Evolutionary conservation across 2,329 filamentous ascomycete species (phyloP).

Genomic region (Phyllosticta citribraziliensis): DNA sequence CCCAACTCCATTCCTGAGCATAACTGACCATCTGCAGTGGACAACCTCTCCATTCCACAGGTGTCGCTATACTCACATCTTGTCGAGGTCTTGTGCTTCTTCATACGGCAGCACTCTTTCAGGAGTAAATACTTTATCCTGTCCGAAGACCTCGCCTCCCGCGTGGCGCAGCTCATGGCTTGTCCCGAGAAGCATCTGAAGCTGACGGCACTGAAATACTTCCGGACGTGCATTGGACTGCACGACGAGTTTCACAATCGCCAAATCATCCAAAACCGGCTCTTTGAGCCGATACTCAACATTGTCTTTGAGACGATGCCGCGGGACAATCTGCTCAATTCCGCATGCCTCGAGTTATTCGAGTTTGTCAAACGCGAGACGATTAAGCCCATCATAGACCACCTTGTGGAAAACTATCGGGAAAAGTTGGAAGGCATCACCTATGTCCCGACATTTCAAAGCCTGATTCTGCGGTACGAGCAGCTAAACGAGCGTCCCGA

Average conservation of each 20-base stretch:
- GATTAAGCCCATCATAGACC: constrained; percentile 64
- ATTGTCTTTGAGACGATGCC: constrained; percentile 79
- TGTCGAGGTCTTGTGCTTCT: constrained; percentile 88
- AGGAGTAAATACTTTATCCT: constrained; percentile 84
- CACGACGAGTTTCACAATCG: constrained; percentile 88
- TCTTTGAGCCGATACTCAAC: constrained; percentile 76
- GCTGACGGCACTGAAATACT: constrained; percentile 85
- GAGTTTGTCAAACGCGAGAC: constrained; percentile 63
- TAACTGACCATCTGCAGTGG: constrained; percentile 34
- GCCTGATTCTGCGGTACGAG: constrained; percentile 67
- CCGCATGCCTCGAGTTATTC: constrained; percentile 87
- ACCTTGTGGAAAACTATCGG: constrained; percentile 76
- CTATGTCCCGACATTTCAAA: constrained; percentile 77
- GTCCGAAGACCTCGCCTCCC: constrained; percentile 63
- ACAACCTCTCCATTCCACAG: constrained; percentile 69
- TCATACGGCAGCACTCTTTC: constrained; percentile 78
- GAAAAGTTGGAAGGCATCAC: constrained; percentile 66
- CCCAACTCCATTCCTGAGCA: not conserved
- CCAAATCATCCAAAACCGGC: constrained; percentile 69
- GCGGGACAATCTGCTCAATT: constrained; percentile 86
- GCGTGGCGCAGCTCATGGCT: constrained; percentile 71
- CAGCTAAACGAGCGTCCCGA: constrained; percentile 54
- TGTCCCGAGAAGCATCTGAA: constrained; percentile 88
- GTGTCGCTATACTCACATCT: constrained; percentile 86
- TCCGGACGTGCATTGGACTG: constrained; percentile 73